phyloP scores from a whole-genome alignment of 805 yeast genomes.

The Wickerhamiella hasegawae region DNA sequence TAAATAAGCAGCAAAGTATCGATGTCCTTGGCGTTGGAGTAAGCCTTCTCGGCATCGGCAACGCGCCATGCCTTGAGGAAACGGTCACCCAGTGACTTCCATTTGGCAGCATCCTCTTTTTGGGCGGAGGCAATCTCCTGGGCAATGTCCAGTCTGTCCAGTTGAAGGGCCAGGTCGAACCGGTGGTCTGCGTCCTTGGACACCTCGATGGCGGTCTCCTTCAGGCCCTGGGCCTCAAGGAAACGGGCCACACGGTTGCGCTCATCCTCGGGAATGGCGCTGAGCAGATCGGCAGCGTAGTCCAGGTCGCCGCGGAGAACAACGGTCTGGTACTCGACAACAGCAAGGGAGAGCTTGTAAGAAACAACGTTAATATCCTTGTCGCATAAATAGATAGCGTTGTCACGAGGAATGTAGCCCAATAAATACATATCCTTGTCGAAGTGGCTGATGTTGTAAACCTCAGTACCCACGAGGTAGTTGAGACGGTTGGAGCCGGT shows the following conservation, averaged over 20 bases:
- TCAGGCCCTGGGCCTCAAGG: slow-evolving; percentile 81
- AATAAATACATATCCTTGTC: slow-evolving; percentile 74
- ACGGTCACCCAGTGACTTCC: slow-evolving; percentile 85
- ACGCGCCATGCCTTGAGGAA: slow-evolving; percentile 68
- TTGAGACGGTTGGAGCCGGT: slow-evolving; percentile 76
- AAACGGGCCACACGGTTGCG: slow-evolving; percentile 74
- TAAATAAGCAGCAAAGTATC: slow-evolving; percentile 69
- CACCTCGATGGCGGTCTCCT: slow-evolving; percentile 65
- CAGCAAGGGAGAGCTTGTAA: slow-evolving; percentile 67
- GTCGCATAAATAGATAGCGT: slow-evolving; percentile 79
- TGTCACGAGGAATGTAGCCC: slow-evolving; percentile 84
- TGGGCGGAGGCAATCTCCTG: slow-evolving; percentile 35
- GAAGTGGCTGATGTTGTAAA: slow-evolving; percentile 82
- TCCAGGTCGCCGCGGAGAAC: slow-evolving; percentile 91
- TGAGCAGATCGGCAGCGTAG: slow-evolving; percentile 44
- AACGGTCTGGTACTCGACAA: slow-evolving; percentile 88
- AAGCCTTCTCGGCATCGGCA: slow-evolving; percentile 64
- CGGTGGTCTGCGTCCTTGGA: slow-evolving; percentile 82
- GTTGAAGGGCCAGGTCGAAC: slow-evolving; percentile 73
- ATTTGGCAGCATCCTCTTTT: slow-evolving; percentile 32
- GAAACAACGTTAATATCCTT: slow-evolving; percentile 73
- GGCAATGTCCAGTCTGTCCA: slow-evolving; percentile 60
- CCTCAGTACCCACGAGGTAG: slow-evolving; percentile 88
- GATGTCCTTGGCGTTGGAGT: slow-evolving; percentile 61
- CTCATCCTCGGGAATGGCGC: slow-evolving; percentile 42